These are phyloP conservation scores for Funneliformis mosseae DNA, from an alignment of 192 early-diverging fungal species.

Conservation along the genomic window DNA sequence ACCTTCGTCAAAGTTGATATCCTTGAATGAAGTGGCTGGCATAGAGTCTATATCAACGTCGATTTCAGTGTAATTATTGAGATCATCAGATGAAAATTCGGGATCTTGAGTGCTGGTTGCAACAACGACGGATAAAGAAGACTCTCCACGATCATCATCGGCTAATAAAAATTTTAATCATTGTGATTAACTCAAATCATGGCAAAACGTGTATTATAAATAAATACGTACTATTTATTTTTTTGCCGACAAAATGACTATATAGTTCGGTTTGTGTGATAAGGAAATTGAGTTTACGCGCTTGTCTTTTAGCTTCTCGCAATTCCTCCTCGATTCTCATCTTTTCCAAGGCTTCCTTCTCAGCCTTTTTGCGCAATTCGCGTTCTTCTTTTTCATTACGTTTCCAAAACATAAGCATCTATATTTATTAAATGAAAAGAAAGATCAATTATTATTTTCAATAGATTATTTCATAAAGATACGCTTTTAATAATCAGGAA, in stretches of 20 bases:
- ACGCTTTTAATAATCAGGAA: neutral
- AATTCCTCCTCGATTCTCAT: slow-evolving; percentile 79
- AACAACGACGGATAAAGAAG: slow-evolving; percentile 38
- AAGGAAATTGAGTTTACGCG: slow-evolving; percentile 89
- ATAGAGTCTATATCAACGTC: slow-evolving; percentile 9
- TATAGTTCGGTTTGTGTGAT: slow-evolving; percentile 92
- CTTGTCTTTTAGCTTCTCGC: slow-evolving; percentile 79
- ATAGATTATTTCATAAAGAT: neutral
- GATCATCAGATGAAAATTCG: slow-evolving; percentile 9
- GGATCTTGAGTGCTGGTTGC: slow-evolving; percentile 28
- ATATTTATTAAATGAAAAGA: slow-evolving; percentile 18
- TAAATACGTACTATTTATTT: slow-evolving; percentile 55
- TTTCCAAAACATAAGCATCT: slow-evolving; percentile 92
- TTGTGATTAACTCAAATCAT: neutral
- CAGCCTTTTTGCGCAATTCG: slow-evolving; percentile 83
- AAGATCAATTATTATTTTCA: neutral
- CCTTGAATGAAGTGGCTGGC: slow-evolving; percentile 44
- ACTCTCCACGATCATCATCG: slow-evolving; percentile 19
- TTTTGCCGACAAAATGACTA: slow-evolving; percentile 88
- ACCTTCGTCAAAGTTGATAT: slow-evolving; percentile 76
- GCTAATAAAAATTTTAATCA: neutral
- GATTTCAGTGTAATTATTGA: slow-evolving; percentile 14
- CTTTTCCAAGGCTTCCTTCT: slow-evolving; percentile 81
- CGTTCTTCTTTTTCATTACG: slow-evolving; percentile 89
- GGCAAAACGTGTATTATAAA: neutral